Evolutionary conservation across 306 rosid species (phyloP).

Genomic region (Cucurbita argyrosperma): DNA sequence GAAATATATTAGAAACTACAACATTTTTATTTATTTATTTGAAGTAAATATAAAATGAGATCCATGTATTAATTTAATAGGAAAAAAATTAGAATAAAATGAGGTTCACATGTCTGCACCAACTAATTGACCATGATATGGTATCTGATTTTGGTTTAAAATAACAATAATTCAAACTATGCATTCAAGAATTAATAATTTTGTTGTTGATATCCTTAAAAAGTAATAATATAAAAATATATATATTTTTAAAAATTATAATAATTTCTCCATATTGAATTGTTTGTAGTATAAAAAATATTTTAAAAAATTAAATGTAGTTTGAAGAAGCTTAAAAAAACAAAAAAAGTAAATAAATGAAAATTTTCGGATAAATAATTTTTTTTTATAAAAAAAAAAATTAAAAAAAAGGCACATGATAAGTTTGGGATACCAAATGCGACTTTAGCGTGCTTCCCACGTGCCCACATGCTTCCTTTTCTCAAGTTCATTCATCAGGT

Average conservation of each 20-base stretch:
- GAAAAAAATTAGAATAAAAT: not conserved
- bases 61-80: not conserved
- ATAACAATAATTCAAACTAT: not conserved
- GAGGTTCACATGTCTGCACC: not conserved
- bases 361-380: not conserved
- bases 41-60: not conserved
- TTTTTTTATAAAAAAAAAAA: too few species aligned
- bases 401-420: too few species aligned
- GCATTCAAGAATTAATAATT: not conserved
- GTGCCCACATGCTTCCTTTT: slow-evolving; percentile 1
- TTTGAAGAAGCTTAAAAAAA: not conserved
- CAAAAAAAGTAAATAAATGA: not conserved
- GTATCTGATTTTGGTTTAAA: not conserved
- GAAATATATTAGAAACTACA: not conserved
- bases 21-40: not conserved
- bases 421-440: not conserved
- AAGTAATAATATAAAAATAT: not conserved
- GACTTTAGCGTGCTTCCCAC: slow-evolving; percentile 6
- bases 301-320: not conserved
- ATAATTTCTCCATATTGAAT: not conserved
- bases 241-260: not conserved
- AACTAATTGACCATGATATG: not conserved
- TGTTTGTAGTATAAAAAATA: too few species aligned
- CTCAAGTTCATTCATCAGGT: not conserved
- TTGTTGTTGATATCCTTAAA: not conserved